Percentiles rank a stretch among this genome's conserved stretches.
Conservation (phyloP, 2,329 filamentous ascomycete genomes). For the Leptographium wingfieldii region DNA sequence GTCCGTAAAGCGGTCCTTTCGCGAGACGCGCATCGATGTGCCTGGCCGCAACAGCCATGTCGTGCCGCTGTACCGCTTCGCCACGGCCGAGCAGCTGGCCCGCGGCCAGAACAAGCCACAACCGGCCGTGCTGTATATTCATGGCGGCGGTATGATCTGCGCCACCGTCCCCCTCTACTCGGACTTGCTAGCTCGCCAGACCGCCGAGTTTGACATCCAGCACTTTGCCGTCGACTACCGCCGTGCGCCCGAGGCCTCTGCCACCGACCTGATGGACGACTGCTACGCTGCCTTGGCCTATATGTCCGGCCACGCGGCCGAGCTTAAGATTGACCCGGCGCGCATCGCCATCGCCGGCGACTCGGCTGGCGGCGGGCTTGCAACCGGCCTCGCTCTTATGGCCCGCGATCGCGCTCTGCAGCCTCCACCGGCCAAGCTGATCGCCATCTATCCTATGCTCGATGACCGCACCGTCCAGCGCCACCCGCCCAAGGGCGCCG, state of each 20-base stretch:
- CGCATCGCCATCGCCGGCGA: slow-evolving; percentile 17
- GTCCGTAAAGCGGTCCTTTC: no score
- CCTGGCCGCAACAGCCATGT: no score
- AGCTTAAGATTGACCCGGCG: slow-evolving; percentile 13
- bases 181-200: slow-evolving; percentile 5
- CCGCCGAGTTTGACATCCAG: slow-evolving; percentile 7
- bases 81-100: no score
- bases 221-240: slow-evolving; percentile 31
- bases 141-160: slow-evolving; percentile 18
- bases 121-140: slow-evolving; percentile 12
- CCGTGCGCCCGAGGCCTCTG: slow-evolving; percentile 34
- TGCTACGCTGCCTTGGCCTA: slow-evolving; percentile 16
- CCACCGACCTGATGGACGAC: slow-evolving; percentile 31
- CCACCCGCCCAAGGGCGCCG: no score
- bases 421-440: slow-evolving; percentile 20
- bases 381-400: slow-evolving; percentile 25
- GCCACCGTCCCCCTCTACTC: slow-evolving; percentile 11
- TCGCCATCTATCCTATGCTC: slow-evolving; percentile 25
- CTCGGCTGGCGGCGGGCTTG: slow-evolving; percentile 17
- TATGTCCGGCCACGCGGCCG: slow-evolving; percentile 19
- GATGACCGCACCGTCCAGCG: slow-evolving; percentile 17
- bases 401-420: slow-evolving; percentile 18
- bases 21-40: no score
- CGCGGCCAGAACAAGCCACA: not conserved
- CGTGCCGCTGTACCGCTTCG: no score